Percentiles rank a stretch among this genome's conserved stretches.
These are phyloP conservation scores for Sanghuangporus weigelae DNA, from an alignment of 1,284 basidiomycete genomes.

Conservation along the genomic window DNA sequence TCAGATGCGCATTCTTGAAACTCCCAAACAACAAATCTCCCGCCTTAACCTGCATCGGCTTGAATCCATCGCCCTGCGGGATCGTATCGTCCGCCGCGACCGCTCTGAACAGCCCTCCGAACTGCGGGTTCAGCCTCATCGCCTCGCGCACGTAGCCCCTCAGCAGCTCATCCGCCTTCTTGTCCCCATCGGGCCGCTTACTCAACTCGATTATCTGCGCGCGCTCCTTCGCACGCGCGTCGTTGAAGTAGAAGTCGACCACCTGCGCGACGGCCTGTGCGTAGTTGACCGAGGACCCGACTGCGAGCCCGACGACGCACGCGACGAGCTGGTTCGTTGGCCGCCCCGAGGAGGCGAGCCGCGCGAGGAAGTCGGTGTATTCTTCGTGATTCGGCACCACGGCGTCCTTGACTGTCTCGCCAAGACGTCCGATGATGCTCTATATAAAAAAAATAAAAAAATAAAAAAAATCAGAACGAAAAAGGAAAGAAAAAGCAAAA, in stretches of 20 bases:
- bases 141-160: conserved; percentile 51
- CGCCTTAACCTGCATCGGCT: conserved; percentile 34
- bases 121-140: conserved; percentile 37
- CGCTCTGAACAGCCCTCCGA: conserved; percentile 42
- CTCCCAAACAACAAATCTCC: conserved; percentile 42
- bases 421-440: conserved; percentile 19
- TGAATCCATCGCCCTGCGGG: conserved; percentile 32
- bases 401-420: conserved; percentile 21
- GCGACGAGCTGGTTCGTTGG: conserved; percentile 39
- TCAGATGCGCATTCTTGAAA: conserved; percentile 45
- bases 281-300: conserved; percentile 41
- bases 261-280: conserved; percentile 31
- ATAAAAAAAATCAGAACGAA: background rate
- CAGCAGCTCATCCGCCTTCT: conserved; percentile 32
- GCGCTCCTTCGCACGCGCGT: conserved; percentile 18
- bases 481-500: conserved; percentile 21
- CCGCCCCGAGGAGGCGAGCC: conserved; percentile 36
- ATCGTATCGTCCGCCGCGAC: conserved; percentile 29
- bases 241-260: conserved; percentile 24
- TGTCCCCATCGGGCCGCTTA: conserved; percentile 27
- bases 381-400: conserved; percentile 32
- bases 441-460: conserved; percentile 21
- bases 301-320: conserved; percentile 42
- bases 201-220: conserved; percentile 32
- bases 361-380: conserved; percentile 38